phyloP scores from a whole-genome alignment of 2,329 filamentous ascomycete genomes.

The Hymenoscyphus fructigenus region DNA sequence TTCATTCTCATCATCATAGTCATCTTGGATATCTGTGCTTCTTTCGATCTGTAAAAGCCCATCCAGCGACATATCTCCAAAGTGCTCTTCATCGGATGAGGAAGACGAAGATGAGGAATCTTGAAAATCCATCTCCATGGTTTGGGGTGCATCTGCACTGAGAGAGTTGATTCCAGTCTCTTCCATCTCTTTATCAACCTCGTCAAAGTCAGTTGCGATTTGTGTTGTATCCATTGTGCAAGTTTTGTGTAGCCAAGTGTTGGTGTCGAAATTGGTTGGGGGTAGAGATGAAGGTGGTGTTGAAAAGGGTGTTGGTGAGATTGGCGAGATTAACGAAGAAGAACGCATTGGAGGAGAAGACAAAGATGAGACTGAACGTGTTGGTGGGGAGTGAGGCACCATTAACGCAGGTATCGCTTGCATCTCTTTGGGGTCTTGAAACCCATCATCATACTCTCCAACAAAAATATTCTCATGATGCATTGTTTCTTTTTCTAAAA shows the following conservation, averaged over 20 bases:
- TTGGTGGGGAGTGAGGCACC: background rate
- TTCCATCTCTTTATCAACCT: background rate
- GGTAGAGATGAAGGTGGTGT: background rate
- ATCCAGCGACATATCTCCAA: background rate
- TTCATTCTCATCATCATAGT: background rate
- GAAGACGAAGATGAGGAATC: background rate
- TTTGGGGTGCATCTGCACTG: background rate
- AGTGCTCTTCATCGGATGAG: background rate
- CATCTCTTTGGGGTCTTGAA: background rate
- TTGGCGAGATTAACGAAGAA: background rate
- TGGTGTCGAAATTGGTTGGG: background rate
- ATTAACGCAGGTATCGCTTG: background rate
- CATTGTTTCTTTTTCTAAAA: background rate
- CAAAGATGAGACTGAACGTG: background rate
- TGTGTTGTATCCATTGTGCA: background rate
- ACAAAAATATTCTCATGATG: background rate
- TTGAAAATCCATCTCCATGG: background rate
- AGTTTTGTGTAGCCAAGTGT: background rate
- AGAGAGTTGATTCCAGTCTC: background rate
- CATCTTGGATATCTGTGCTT: background rate
- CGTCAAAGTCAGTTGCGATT: background rate
- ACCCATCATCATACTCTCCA: background rate
- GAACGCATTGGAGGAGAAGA: background rate
- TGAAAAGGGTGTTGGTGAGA: background rate
- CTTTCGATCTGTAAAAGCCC: background rate